Percentiles rank a stretch among this genome's conserved stretches.
Evolutionary conservation across 176 grass and related monocot species (phyloP).

Genomic region (Carex cristatella): DNA sequence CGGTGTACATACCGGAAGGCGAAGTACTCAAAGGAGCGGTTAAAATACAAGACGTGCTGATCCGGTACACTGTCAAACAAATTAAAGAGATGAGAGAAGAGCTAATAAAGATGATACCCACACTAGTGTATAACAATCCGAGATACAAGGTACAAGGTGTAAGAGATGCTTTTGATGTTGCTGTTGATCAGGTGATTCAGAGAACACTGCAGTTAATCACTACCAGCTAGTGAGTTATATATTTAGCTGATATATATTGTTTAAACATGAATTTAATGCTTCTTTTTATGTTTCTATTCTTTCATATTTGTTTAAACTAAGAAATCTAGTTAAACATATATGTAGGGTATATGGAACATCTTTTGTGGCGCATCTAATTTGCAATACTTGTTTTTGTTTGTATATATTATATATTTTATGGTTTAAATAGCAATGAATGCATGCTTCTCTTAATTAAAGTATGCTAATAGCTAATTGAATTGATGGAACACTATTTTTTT

Average conservation of each 20-base stretch:
- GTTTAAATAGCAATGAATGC: no score
- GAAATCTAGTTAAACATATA: neutral
- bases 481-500: neutral
- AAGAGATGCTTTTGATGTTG: slow-evolving; percentile 61
- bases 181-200: slow-evolving; percentile 40
- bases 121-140: slow-evolving; percentile 61
- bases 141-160: slow-evolving; percentile 50
- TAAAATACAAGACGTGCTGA: slow-evolving; percentile 54
- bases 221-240: neutral
- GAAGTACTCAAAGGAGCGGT: slow-evolving; percentile 35
- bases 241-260: no score
- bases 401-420: no score
- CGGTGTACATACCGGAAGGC: slow-evolving; percentile 60
- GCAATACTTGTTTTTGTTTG: no score
- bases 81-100: slow-evolving; percentile 53
- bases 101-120: slow-evolving; percentile 55
- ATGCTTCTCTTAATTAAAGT: neutral
- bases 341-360: no score
- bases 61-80: slow-evolving; percentile 33
- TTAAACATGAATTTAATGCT: no score
- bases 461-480: neutral
- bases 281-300: neutral
- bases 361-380: no score
- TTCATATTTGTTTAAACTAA: neutral
- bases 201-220: slow-evolving; percentile 1